Conservation (phyloP, 495 filamentous ascomycete genomes). For the Podospora pseudopauciseta region DNA sequence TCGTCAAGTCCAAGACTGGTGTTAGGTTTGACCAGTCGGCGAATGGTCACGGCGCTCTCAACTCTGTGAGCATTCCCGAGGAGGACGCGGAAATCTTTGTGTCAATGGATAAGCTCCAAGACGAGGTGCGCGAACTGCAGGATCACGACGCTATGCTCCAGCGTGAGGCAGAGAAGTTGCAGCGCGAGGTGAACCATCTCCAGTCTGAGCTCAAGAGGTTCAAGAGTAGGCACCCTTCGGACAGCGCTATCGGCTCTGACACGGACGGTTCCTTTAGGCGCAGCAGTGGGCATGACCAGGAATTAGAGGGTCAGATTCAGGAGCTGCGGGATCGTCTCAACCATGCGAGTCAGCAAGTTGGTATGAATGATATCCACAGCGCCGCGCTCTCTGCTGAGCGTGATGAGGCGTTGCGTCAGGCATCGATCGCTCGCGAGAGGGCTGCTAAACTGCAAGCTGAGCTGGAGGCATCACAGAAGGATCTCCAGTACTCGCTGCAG, state of each 20-base stretch:
- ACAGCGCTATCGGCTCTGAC: constrained; percentile 47
- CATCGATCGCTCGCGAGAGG: constrained; percentile 39
- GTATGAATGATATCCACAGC: constrained; percentile 45
- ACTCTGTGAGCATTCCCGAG: constrained; percentile 37
- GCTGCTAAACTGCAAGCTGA: constrained; percentile 44
- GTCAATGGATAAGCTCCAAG: constrained; percentile 53
- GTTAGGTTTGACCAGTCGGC: constrained; percentile 25
- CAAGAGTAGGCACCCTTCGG: constrained; percentile 35
- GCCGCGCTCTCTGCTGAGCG: constrained; percentile 44
- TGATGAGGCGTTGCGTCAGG: constrained; percentile 44
- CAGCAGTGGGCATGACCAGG: constrained; percentile 30
- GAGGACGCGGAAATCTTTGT: constrained; percentile 51
- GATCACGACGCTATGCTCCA: constrained; percentile 49
- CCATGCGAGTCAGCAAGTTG: constrained; percentile 44
- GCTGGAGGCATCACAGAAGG: constrained; percentile 36
- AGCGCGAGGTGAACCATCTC: constrained; percentile 43
- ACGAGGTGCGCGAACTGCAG: constrained; percentile 47
- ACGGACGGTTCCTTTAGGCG: constrained; percentile 42
- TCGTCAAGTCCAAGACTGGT: constrained; percentile 35
- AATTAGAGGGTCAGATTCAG: constrained; percentile 43
- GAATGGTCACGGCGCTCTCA: constrained; percentile 38
- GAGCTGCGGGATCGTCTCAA: constrained; percentile 42
- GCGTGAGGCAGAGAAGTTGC: constrained; percentile 46
- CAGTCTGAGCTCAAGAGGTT: constrained; percentile 41
- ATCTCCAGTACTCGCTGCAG: constrained; percentile 34